phyloP scores from a whole-genome alignment of 2,329 filamentous ascomycete genomes.

The Pestalotiopsis fici region DNA sequence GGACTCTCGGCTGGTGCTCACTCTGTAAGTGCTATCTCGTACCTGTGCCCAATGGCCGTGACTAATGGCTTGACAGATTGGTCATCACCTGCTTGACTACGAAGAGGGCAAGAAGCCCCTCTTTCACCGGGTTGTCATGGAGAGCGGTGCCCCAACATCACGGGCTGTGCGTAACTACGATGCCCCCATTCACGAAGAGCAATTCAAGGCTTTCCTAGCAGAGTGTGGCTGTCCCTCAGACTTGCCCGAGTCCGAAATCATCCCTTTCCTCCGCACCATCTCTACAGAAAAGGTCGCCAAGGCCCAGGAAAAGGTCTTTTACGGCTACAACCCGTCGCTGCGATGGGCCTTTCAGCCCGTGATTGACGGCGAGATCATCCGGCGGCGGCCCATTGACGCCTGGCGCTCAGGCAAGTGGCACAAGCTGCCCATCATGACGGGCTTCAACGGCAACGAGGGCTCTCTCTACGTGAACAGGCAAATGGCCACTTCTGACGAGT shows the following conservation, averaged over 20 bases:
- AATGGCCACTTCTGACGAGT: constrained; percentile 33
- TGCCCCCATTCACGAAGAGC: constrained; percentile 49
- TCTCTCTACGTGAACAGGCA: constrained; percentile 40
- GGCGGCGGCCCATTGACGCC: constrained; percentile 24
- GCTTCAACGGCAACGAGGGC: constrained; percentile 44
- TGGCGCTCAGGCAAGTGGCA: constrained; percentile 26
- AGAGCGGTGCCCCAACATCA: constrained; percentile 40
- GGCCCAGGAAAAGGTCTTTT: constrained; percentile 35
- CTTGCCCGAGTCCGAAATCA: constrained; percentile 44
- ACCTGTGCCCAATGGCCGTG: not conserved
- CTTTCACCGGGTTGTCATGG: constrained; percentile 38
- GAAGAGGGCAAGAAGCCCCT: constrained; percentile 34
- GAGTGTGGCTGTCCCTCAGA: constrained; percentile 46
- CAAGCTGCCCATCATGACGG: constrained; percentile 40
- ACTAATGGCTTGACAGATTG: constrained; percentile 41
- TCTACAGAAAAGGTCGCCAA: constrained; percentile 27
- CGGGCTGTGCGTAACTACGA: constrained; percentile 38
- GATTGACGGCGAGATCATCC: constrained; percentile 36
- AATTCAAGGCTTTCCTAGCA: constrained; percentile 46
- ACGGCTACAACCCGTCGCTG: constrained; percentile 33
- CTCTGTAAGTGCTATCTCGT: constrained; percentile 35
- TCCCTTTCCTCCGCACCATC: constrained; percentile 41
- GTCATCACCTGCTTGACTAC: constrained; percentile 52
- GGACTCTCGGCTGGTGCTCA: constrained; percentile 53
- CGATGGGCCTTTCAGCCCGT: constrained; percentile 57